Evolutionary conservation across 129 eudicot species (phyloP).

Genomic region (Artemisia tridentata): DNA sequence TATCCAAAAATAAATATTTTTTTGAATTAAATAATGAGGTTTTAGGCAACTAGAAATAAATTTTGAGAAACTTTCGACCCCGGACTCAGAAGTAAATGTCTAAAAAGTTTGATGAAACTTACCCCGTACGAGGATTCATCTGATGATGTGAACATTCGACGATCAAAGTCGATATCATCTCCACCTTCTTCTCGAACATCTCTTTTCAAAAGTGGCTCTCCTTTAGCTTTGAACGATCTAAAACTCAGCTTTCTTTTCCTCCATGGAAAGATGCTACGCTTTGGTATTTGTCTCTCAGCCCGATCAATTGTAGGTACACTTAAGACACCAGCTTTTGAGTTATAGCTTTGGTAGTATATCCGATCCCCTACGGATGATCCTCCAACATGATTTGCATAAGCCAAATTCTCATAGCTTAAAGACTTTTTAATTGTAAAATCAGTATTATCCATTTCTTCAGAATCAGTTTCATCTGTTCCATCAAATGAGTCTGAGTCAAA

Average conservation of each 20-base stretch:
- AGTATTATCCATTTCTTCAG: slow-evolving; percentile 42
- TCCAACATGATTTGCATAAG: slow-evolving; percentile 10
- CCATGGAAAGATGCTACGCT: slow-evolving; percentile 53
- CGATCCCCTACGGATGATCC: slow-evolving; percentile 32
- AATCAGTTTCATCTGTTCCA: slow-evolving; percentile 44
- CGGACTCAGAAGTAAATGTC: too few relatives aligned
- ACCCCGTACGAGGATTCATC: slow-evolving; percentile 70
- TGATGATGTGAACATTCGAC: slow-evolving; percentile 68
- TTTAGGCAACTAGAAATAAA: too few relatives aligned
- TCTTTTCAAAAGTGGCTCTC: slow-evolving; percentile 68
- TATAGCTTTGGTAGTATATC: slow-evolving; percentile 35
- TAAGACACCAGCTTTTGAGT: slow-evolving; percentile 26
- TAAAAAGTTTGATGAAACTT: slow-evolving; percentile 13
- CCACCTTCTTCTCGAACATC: slow-evolving; percentile 72
- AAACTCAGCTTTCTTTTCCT: slow-evolving; percentile 68
- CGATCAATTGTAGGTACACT: slow-evolving; percentile 26
- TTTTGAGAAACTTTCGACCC: too few relatives aligned
- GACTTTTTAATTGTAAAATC: slow-evolving; percentile 39
- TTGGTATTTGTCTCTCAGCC: slow-evolving; percentile 32
- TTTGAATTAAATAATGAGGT: too few relatives aligned
- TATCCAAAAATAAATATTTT: too few relatives aligned
- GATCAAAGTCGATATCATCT: slow-evolving; percentile 82
- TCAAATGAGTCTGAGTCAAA: slow-evolving; percentile 59
- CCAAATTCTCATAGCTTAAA: slow-evolving; percentile 51
- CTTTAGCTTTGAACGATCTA: slow-evolving; percentile 61